Evolutionary conservation across 2,329 filamentous ascomycete genomes (phyloP).

Genomic region (Trichoderma brevicompactum): DNA sequence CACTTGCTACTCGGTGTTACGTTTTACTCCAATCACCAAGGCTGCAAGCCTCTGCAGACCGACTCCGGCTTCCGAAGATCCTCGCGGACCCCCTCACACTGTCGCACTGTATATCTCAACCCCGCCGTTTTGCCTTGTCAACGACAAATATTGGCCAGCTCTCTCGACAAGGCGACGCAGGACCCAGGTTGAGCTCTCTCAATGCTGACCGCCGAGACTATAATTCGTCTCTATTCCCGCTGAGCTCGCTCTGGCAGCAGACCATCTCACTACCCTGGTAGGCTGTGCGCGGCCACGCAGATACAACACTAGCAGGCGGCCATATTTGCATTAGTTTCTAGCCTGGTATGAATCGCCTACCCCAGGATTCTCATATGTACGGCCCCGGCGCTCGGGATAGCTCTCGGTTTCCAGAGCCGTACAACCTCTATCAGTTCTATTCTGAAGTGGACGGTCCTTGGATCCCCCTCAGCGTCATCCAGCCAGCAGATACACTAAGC

Average conservation of each 20-base stretch:
- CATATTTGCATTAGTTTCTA: not conserved
- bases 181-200: not conserved
- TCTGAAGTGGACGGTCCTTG: slow-evolving; percentile 49
- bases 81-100: not conserved
- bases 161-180: not conserved
- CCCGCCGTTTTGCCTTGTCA: slow-evolving; percentile 4
- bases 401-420: slow-evolving; percentile 31
- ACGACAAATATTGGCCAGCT: not conserved
- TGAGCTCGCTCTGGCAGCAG: not conserved
- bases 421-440: slow-evolving; percentile 43
- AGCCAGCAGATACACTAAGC: slow-evolving; percentile 33
- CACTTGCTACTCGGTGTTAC: slow-evolving; percentile 15
- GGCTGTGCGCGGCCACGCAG: slow-evolving; percentile 3
- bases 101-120: slow-evolving; percentile 7
- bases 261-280: not conserved
- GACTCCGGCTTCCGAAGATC: slow-evolving; percentile 12
- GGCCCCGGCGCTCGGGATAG: slow-evolving; percentile 9
- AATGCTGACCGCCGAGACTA: not conserved
- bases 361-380: not conserved
- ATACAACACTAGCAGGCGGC: not conserved
- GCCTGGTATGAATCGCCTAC: slow-evolving; percentile 3
- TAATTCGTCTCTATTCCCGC: slow-evolving; percentile 9
- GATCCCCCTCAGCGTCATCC: slow-evolving; percentile 38
- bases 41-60: slow-evolving; percentile 9
- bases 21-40: not conserved